Evolutionary conservation across 2,329 filamentous ascomycete species (phyloP).

Genomic region (Xylariales sp.): DNA sequence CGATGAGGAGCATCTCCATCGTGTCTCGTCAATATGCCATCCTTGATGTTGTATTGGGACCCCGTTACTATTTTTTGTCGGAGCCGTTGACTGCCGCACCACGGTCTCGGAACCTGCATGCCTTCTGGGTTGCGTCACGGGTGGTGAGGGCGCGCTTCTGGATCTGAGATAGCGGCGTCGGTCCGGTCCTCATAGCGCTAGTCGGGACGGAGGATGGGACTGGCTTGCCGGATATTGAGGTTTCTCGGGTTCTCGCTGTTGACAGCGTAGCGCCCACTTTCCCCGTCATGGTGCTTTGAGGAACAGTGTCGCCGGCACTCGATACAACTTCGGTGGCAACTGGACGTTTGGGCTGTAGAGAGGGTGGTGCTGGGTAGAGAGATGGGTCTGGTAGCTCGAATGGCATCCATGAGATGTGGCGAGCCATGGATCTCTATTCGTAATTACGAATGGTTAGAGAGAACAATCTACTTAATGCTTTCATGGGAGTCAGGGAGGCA

Average conservation of each 20-base stretch:
- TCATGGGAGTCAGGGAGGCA: background rate
- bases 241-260: conserved; percentile 9
- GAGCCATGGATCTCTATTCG: conserved; percentile 10
- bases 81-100: background rate
- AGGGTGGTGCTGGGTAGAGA: conserved; percentile 35
- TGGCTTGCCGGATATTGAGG: conserved; percentile 13
- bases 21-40: no score
- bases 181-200: conserved; percentile 18
- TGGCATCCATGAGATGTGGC: conserved; percentile 45
- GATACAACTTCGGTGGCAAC: conserved; percentile 4
- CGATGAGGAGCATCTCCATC: no score
- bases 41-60: conserved; percentile 3
- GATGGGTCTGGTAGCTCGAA: conserved; percentile 45
- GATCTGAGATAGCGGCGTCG: conserved; percentile 29
- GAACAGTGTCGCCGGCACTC: background rate
- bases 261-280: background rate
- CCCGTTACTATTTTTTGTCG: background rate
- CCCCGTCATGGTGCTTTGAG: conserved; percentile 12
- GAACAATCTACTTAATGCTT: background rate
- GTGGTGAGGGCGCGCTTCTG: conserved; percentile 33
- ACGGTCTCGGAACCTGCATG: background rate
- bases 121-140: background rate
- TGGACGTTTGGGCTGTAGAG: conserved; percentile 33
- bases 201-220: conserved; percentile 20
- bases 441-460: conserved; percentile 16